Conservation (phyloP, 2,329 filamentous ascomycete genomes). For the Trichoderma atroviride region DNA sequence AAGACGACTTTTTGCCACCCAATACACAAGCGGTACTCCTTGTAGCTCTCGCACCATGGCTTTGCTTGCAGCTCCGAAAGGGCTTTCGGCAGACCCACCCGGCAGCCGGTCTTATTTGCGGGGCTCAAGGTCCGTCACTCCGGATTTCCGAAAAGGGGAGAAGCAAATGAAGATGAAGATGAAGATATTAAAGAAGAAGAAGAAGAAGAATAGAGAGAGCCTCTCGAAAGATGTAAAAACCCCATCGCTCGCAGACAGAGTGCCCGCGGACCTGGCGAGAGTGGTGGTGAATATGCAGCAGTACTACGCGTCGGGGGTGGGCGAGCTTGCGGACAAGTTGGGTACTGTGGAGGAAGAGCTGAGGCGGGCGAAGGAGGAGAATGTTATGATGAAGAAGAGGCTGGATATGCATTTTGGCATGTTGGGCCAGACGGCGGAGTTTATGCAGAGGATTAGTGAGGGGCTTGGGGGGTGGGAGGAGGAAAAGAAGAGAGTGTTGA, state of each 20-base stretch:
- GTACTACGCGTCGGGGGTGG: slow-evolving; percentile 31
- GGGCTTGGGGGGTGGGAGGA: slow-evolving; percentile 1
- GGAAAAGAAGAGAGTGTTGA: not conserved
- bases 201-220: not conserved
- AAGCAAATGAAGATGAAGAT: not conserved
- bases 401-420: slow-evolving; percentile 31
- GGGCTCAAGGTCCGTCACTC: not conserved
- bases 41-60: not conserved
- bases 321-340: slow-evolving; percentile 25
- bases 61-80: not conserved
- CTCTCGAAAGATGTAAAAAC: not conserved
- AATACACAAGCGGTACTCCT: not conserved
- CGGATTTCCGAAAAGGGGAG: not conserved
- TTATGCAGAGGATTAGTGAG: slow-evolving; percentile 31
- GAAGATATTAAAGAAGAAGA: not conserved
- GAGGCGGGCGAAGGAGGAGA: slow-evolving; percentile 2
- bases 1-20: not conserved
- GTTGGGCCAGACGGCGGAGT: slow-evolving; percentile 31
- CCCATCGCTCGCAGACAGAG: not conserved
- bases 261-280: slow-evolving; percentile 26
- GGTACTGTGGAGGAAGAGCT: slow-evolving; percentile 22
- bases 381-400: slow-evolving; percentile 27
- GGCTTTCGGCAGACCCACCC: not conserved
- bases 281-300: slow-evolving; percentile 32
- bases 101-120: not conserved